Evolutionary conservation across 2,329 filamentous ascomycete species (phyloP).

Genomic region (Diaporthe batatas): DNA sequence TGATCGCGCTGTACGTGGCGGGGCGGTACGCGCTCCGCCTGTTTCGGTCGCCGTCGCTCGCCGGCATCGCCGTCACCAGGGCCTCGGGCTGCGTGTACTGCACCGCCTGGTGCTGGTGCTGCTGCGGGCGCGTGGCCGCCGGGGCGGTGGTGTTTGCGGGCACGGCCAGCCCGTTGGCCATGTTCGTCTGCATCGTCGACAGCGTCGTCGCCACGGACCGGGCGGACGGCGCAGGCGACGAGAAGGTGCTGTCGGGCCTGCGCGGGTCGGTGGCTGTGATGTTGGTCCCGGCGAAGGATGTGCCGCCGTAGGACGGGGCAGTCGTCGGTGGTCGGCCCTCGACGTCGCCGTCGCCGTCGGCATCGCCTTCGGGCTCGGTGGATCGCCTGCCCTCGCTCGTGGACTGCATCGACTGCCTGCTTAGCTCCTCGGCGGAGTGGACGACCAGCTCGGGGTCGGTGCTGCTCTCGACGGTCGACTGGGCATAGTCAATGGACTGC

Average conservation of each 20-base stretch:
- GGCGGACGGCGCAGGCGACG: conserved; percentile 84
- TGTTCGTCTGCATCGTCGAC: conserved; percentile 85
- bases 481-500: conserved; percentile 39
- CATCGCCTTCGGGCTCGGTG: conserved; percentile 12
- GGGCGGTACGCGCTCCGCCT: conserved; percentile 63
- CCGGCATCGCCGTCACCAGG: conserved; percentile 79
- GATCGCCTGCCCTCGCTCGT: conserved; percentile 36
- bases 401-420: conserved; percentile 39
- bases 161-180: conserved; percentile 63
- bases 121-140: conserved; percentile 55
- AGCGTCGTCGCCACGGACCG: conserved; percentile 86
- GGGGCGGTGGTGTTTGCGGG: conserved; percentile 59
- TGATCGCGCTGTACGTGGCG: conserved; percentile 81
- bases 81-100: conserved; percentile 75
- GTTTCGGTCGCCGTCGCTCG: conserved; percentile 45
- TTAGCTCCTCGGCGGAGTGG: conserved; percentile 42
- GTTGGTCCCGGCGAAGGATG: conserved; percentile 79
- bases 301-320: conserved; percentile 79
- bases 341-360: conserved; percentile 20
- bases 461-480: conserved; percentile 42
- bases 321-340: conserved; percentile 71
- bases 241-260: conserved; percentile 82
- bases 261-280: conserved; percentile 76
- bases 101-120: conserved; percentile 61
- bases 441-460: conserved; percentile 23